phyloP scores from a whole-genome alignment of 768 basidiomycete species.

The Paxillus rubicundulus region DNA sequence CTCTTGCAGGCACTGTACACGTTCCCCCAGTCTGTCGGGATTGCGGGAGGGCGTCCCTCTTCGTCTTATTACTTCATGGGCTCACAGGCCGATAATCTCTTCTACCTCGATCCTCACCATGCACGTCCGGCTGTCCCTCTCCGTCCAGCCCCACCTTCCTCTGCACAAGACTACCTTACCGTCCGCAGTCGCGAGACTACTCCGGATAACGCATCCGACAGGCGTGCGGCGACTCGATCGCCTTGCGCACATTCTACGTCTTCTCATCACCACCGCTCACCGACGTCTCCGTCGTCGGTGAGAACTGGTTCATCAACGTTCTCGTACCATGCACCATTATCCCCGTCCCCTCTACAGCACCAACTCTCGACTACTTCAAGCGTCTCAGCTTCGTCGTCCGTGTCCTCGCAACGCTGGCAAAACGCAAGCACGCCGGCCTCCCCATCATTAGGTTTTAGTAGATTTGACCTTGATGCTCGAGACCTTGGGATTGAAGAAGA shows the following conservation, averaged over 20 bases:
- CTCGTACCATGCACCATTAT: slow-evolving; percentile 57
- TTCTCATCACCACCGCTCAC: slow-evolving; percentile 34
- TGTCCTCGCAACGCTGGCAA: slow-evolving; percentile 34
- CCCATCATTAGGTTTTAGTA: slow-evolving; percentile 18
- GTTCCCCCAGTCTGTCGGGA: slow-evolving; percentile 94
- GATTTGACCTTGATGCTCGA: slow-evolving; percentile 36
- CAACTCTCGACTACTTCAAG: slow-evolving; percentile 50
- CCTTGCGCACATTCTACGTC: slow-evolving; percentile 19
- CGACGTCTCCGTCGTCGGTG: slow-evolving; percentile 52
- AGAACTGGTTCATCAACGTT: slow-evolving; percentile 47
- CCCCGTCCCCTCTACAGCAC: slow-evolving; percentile 66
- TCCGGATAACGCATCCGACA: slow-evolving; percentile 31
- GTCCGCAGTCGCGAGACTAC: slow-evolving; percentile 28
- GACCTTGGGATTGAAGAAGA: slow-evolving; percentile 34
- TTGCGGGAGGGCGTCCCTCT: slow-evolving; percentile 94
- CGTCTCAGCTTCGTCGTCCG: slow-evolving; percentile 26
- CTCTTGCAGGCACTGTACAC: slow-evolving; percentile 70
- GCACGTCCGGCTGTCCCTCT: slow-evolving; percentile 75
- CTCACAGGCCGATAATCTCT: slow-evolving; percentile 81
- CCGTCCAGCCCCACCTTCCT: slow-evolving; percentile 43
- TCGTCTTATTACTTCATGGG: slow-evolving; percentile 98
- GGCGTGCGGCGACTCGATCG: slow-evolving; percentile 24
- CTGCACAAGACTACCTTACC: slow-evolving; percentile 21
- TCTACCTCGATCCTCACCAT: slow-evolving; percentile 81
- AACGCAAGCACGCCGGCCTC: slow-evolving; percentile 22